These are phyloP conservation scores for Ustilago esculenta DNA, from an alignment of 1,284 basidiomycete genomes.

Conservation along the genomic window DNA sequence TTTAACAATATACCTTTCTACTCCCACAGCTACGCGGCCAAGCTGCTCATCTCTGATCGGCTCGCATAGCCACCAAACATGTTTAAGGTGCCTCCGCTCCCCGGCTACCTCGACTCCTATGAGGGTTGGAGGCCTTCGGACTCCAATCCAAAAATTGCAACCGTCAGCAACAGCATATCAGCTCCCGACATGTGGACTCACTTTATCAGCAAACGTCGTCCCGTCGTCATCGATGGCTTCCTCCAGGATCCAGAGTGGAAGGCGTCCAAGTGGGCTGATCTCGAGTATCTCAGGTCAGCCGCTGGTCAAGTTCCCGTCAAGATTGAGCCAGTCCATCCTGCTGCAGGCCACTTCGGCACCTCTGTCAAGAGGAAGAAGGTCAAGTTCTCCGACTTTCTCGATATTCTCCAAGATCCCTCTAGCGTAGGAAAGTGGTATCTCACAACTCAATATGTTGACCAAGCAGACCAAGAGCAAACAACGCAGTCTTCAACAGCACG, in stretches of 20 bases:
- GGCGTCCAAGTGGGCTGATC: constrained; percentile 56
- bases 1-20: no score
- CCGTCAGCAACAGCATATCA: constrained; percentile 26
- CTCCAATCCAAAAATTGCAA: constrained; percentile 19
- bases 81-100: constrained; percentile 34
- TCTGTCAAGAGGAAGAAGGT: constrained; percentile 45
- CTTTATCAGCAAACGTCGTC: constrained; percentile 55
- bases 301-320: constrained; percentile 59
- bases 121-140: constrained; percentile 25
- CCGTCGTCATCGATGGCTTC: constrained; percentile 58
- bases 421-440: constrained; percentile 59
- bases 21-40: no score
- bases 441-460: constrained; percentile 63
- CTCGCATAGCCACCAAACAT: no score
- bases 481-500: constrained; percentile 9
- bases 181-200: constrained; percentile 53
- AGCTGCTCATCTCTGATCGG: no score
- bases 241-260: constrained; percentile 52
- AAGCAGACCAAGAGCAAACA: constrained; percentile 29
- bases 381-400: constrained; percentile 50
- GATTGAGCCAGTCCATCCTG: constrained; percentile 62
- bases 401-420: constrained; percentile 43
- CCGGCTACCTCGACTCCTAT: constrained; percentile 29
- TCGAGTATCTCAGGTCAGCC: constrained; percentile 41
- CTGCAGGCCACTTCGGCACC: constrained; percentile 59